phyloP scores from a whole-genome alignment of 2,329 filamentous ascomycete species.

The Paramyrothecium roridum region DNA sequence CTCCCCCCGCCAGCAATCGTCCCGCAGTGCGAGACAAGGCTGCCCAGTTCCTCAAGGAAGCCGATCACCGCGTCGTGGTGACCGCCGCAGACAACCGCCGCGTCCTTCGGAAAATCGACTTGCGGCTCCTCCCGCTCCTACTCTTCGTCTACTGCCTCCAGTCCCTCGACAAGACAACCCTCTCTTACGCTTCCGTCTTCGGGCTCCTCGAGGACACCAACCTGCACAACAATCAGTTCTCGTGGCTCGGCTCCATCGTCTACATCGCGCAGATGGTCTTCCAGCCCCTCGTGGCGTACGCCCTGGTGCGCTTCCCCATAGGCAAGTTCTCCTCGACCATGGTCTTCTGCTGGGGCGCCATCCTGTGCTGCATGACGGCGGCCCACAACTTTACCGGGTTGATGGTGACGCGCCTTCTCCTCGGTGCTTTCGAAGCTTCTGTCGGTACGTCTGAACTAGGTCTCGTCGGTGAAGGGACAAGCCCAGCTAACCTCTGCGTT shows the following conservation, averaged over 20 bases:
- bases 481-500: background rate
- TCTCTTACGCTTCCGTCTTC: constrained; percentile 65
- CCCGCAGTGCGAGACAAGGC: constrained; percentile 37
- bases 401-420: constrained; percentile 39
- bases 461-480: background rate
- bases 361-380: constrained; percentile 49
- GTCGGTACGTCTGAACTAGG: constrained; percentile 18
- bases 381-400: constrained; percentile 45
- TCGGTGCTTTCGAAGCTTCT: constrained; percentile 45
- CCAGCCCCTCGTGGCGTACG: constrained; percentile 53
- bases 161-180: constrained; percentile 26
- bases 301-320: constrained; percentile 50
- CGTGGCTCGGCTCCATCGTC: constrained; percentile 54
- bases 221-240: constrained; percentile 52
- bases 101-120: constrained; percentile 43
- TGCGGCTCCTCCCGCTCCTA: constrained; percentile 46
- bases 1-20: constrained; percentile 1
- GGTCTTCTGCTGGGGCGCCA: constrained; percentile 50
- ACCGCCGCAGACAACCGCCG: constrained; percentile 49
- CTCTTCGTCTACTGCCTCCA: constrained; percentile 47
- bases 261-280: constrained; percentile 32
- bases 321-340: constrained; percentile 51
- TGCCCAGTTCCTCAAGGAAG: constrained; percentile 42
- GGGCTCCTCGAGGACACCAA: constrained; percentile 50
- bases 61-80: constrained; percentile 41